These are phyloP conservation scores for Saccharomycopsis olivae DNA, from an alignment of 805 yeast species.

Conservation along the genomic window DNA sequence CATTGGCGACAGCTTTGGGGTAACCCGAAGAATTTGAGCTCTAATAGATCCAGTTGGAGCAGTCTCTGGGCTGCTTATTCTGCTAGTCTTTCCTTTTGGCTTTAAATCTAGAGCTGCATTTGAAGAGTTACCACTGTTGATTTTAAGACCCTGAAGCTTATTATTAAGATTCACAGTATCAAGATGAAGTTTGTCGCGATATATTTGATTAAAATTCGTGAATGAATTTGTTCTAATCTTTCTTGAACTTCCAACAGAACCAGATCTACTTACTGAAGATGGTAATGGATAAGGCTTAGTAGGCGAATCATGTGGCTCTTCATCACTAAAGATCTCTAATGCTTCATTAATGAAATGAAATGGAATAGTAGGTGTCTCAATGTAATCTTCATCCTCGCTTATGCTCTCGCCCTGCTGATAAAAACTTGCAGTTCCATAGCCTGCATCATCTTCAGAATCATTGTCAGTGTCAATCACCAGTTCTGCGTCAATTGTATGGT, in stretches of 20 bases:
- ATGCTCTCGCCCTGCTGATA: neutral
- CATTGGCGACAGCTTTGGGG: no score
- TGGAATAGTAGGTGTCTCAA: conserved; percentile 17
- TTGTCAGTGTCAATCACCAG: neutral
- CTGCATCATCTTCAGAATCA: neutral
- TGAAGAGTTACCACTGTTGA: conserved; percentile 2
- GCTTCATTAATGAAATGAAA: conserved; percentile 16
- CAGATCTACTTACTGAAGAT: conserved; percentile 1
- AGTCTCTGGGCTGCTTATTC: no score
- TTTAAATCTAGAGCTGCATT: no score
- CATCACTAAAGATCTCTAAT: conserved; percentile 15
- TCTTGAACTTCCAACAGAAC: conserved; percentile 1
- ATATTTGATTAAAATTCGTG: conserved; percentile 16
- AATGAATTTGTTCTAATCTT: conserved; percentile 15
- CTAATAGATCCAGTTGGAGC: no score
- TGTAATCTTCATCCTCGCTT: conserved; percentile 10
- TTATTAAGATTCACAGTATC: conserved; percentile 3
- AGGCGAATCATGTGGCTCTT: conserved; percentile 3
- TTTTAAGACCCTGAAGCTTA: conserved; percentile 4
- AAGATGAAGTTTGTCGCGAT: conserved; percentile 12
- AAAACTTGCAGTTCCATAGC: conserved; percentile 3
- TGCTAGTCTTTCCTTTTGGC: no score
- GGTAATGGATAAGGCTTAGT: neutral
- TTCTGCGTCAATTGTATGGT: neutral
- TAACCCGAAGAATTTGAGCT: no score